Evolutionary conservation across 176 grass and related monocot species (phyloP), one percentile per base, ranked within the genome.

Genomic region (Eragrostis curvula): DNA sequence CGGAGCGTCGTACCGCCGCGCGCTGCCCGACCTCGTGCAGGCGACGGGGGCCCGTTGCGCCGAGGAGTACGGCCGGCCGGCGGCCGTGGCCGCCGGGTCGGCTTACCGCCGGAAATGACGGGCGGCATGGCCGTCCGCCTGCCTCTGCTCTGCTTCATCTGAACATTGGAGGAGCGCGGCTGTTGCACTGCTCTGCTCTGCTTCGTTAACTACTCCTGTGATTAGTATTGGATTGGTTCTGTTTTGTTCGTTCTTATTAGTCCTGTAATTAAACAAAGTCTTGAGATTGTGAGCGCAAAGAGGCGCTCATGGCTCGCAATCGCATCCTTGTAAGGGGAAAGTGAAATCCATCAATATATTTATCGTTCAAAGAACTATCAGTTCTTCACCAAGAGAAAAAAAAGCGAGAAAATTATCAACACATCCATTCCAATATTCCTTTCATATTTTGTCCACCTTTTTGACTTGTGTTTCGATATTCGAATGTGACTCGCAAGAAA

Each of bases 41-140:
- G 24, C 79, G 45, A 8, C 45, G n/a, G 79, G 50, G 18, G 68
- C 6, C 11, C 58, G 68, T 17, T 78, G 47, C 40, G 40, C 46
- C 20, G 70, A 78, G 40, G 76, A 89, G 27, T 21, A 70, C 77
- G 10, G 12, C 60, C 44, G 25, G 60, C 21, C 61, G 32, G 51
- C 77, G 24, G 45, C 70, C 21, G 53, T 76, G 10, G 71, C 45
- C 0, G 61, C 12, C 55, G 71, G 77, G 11, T 17, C 83, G 1
- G 77, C 87, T 5, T 82, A 78, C 67, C 62, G 74, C 44, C 39
- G 70, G 74, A 87, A 87, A n/a, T 90, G 75, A 90, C n/a, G 3
- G n/a, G 18, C 13, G 10, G 39, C 5, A 8, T 6, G 30, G 36
- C 23, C 32, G 16, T 7, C 36, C 1, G 28, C 7, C 17, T 32